A percentile compares a stretch with the other conserved stretches of the same genome.
Evolutionary conservation across 257 asterid genomes (phyloP).

Genomic region (Forsythia viridissima): DNA sequence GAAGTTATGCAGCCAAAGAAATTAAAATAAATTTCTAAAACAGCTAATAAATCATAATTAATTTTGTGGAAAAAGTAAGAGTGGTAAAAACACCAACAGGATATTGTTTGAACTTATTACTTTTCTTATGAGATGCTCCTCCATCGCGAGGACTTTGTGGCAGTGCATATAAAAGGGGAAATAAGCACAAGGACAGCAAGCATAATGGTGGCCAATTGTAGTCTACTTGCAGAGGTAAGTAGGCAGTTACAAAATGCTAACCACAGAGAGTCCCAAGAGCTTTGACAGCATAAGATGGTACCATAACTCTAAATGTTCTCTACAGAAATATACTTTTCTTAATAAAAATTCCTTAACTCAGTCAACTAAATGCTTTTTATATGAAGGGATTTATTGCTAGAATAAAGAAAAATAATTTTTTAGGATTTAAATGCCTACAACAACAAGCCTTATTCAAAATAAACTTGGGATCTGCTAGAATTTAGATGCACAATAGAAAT

Average conservation of each 20-base stretch:
- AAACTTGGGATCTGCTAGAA: background rate
- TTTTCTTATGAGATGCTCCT: background rate
- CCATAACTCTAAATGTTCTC: background rate
- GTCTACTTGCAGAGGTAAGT: background rate
- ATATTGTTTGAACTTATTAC: background rate
- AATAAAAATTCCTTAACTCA: background rate
- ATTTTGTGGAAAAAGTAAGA: background rate
- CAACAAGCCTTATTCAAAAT: background rate
- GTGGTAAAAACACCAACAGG: background rate
- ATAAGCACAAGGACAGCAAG: background rate
- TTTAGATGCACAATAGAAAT: slow-evolving; percentile 8
- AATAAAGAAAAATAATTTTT: background rate
- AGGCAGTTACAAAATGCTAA: background rate
- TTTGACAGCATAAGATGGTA: background rate
- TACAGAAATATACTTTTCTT: background rate
- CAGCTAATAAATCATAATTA: background rate
- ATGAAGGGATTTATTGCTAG: slow-evolving; percentile 4
- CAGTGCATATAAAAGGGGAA: background rate
- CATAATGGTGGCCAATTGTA: background rate
- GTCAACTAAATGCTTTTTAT: background rate
- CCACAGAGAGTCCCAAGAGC: background rate
- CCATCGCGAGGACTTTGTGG: background rate
- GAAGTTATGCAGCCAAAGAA: background rate
- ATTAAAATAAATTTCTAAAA: background rate
- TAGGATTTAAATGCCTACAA: background rate